A percentile compares a stretch with the other conserved stretches of the same genome.
Evolutionary conservation across 495 filamentous ascomycete species (phyloP).

Genomic region (Talaromyces ruber): DNA sequence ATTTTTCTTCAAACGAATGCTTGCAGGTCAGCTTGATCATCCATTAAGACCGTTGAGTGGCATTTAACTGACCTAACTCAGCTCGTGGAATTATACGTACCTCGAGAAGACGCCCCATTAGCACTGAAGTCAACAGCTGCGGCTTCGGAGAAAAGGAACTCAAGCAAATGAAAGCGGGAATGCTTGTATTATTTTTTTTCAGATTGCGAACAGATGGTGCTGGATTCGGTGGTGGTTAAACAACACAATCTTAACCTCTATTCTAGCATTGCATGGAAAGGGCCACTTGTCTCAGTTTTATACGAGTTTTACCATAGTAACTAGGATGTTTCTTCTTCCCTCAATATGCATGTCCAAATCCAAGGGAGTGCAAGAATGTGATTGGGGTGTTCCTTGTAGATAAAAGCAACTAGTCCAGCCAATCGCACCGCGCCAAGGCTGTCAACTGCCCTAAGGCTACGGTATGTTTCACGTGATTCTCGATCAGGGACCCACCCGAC

Average conservation of each 20-base stretch:
- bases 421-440: not conserved
- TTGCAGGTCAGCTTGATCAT: slow-evolving; percentile 30
- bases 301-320: not conserved
- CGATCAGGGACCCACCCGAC: slow-evolving; percentile 51
- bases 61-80: slow-evolving; percentile 32
- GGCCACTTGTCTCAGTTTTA: not conserved
- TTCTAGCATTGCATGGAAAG: not conserved
- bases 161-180: slow-evolving; percentile 24
- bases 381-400: not conserved
- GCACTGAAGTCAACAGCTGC: slow-evolving; percentile 56
- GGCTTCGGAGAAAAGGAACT: slow-evolving; percentile 61
- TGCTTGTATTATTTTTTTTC: not conserved
- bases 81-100: slow-evolving; percentile 85
- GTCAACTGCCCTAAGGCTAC: slow-evolving; percentile 30
- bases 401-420: not conserved
- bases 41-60: not conserved
- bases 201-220: not conserved
- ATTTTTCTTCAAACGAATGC: slow-evolving; percentile 45
- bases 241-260: not conserved
- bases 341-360: not conserved
- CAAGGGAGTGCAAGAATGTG: not conserved
- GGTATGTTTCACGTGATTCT: slow-evolving; percentile 46
- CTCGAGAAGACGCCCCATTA: slow-evolving; percentile 66
- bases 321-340: not conserved
- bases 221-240: not conserved